Percentiles rank a stretch among this genome's conserved stretches.
Conservation (phyloP, 441 rosid species). For the Erodium texanum region DNA sequence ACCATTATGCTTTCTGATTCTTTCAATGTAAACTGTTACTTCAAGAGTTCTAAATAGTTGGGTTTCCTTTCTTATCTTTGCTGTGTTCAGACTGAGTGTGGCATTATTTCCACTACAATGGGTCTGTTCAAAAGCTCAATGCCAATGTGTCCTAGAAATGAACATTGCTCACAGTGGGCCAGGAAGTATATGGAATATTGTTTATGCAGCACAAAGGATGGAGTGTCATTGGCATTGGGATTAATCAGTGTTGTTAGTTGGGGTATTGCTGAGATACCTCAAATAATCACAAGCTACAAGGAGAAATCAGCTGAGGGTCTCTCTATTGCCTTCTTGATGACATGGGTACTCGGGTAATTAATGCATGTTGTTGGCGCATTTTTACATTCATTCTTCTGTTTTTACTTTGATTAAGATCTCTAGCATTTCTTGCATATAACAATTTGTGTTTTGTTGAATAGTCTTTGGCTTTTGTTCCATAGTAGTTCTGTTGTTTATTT, state of each 20-base stretch:
- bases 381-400: neutral
- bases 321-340: conserved; percentile 58
- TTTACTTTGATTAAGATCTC: neutral
- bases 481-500: neutral
- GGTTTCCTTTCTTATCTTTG: neutral
- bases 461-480: neutral
- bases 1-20: neutral
- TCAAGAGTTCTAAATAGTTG: neutral
- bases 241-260: conserved; percentile 60
- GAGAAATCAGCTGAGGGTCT: conserved; percentile 73
- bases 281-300: conserved; percentile 58
- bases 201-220: conserved; percentile 47
- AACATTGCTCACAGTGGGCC: conserved; percentile 43
- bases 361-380: neutral
- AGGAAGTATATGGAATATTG: conserved; percentile 33
- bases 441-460: neutral
- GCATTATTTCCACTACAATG: neutral
- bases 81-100: conserved; percentile 1
- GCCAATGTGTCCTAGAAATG: conserved; percentile 24
- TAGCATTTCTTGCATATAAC: neutral
- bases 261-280: conserved; percentile 83
- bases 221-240: conserved; percentile 47
- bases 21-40: neutral
- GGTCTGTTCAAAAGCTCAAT: neutral
- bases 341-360: conserved; percentile 77